Percentiles rank a stretch among this genome's conserved stretches.
These are phyloP conservation scores for Pseudocercospora crystallina DNA, from an alignment of 2,329 filamentous ascomycete genomes.

Conservation along the genomic window DNA sequence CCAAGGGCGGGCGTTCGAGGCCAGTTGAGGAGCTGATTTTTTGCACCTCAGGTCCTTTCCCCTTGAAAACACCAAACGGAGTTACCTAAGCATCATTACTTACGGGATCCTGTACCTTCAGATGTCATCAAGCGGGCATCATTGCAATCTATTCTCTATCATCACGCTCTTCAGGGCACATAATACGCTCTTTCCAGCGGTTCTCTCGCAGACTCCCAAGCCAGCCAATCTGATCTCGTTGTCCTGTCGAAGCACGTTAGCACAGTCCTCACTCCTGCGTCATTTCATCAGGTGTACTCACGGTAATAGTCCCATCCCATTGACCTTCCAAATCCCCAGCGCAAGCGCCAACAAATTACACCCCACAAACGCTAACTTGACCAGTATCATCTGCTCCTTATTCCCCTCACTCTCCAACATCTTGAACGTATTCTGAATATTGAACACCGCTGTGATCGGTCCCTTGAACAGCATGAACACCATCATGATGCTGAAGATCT, in stretches of 20 bases:
- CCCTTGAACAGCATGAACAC: conserved; percentile 99
- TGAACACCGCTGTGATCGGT: conserved; percentile 79
- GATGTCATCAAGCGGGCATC: not conserved
- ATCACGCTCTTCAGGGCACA: conserved; percentile 28
- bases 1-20: too few species aligned
- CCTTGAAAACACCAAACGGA: too few species aligned
- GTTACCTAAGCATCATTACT: too few species aligned
- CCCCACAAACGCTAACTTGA: conserved; percentile 82
- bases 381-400: conserved; percentile 68
- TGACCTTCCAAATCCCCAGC: conserved; percentile 93
- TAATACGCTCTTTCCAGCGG: conserved; percentile 61
- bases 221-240: conserved; percentile 94
- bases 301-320: conserved; percentile 92
- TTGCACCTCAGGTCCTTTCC: too few species aligned
- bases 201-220: conserved; percentile 80
- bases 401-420: conserved; percentile 84
- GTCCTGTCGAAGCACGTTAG: conserved; percentile 59
- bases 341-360: conserved; percentile 83
- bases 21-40: too few species aligned
- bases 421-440: conserved; percentile 83
- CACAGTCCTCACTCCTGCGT: not conserved
- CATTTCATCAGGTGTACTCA: conserved; percentile 52
- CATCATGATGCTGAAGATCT: conserved; percentile 99
- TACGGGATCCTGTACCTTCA: too few species aligned
- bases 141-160: conserved; percentile 1